Percentiles rank a stretch among this genome's conserved stretches.
These are phyloP conservation scores for Elsinoe necatrix DNA, from an alignment of 2,329 filamentous ascomycete genomes.

Conservation along the genomic window DNA sequence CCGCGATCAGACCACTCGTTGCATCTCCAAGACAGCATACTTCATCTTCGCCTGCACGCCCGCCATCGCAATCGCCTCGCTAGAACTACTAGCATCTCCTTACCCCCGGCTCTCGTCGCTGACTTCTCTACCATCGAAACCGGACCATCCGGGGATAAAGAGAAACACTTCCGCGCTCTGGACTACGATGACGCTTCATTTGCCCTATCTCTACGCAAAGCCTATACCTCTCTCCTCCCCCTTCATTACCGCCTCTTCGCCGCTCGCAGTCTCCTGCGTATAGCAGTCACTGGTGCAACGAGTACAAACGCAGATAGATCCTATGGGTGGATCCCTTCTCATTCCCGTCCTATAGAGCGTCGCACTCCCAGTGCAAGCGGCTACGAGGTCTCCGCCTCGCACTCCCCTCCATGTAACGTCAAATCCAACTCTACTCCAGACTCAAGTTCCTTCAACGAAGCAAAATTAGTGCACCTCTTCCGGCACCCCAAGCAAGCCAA, in stretches of 20 bases:
- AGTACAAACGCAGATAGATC: slow-evolving; percentile 23
- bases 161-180: slow-evolving; percentile 22
- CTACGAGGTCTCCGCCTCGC: slow-evolving; percentile 26
- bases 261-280: slow-evolving; percentile 27
- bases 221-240: slow-evolving; percentile 23
- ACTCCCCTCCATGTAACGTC: neutral
- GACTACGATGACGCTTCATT: slow-evolving; percentile 30
- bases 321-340: slow-evolving; percentile 24
- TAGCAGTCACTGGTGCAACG: slow-evolving; percentile 24
- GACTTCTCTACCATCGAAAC: slow-evolving; percentile 22
- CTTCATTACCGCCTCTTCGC: slow-evolving; percentile 25
- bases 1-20: slow-evolving; percentile 3
- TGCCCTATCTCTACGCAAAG: slow-evolving; percentile 24
- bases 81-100: slow-evolving; percentile 24
- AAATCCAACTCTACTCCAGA: neutral
- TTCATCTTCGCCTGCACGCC: slow-evolving; percentile 28
- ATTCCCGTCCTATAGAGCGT: neutral
- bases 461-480: slow-evolving; percentile 32
- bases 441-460: slow-evolving; percentile 31
- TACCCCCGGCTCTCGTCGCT: slow-evolving; percentile 24
- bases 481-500: slow-evolving; percentile 28
- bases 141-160: slow-evolving; percentile 16
- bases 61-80: slow-evolving; percentile 21
- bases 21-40: slow-evolving; percentile 22
- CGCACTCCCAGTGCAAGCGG: slow-evolving; percentile 25